phyloP scores from a whole-genome alignment of 768 basidiomycete species.

The Piloderma croceum region DNA sequence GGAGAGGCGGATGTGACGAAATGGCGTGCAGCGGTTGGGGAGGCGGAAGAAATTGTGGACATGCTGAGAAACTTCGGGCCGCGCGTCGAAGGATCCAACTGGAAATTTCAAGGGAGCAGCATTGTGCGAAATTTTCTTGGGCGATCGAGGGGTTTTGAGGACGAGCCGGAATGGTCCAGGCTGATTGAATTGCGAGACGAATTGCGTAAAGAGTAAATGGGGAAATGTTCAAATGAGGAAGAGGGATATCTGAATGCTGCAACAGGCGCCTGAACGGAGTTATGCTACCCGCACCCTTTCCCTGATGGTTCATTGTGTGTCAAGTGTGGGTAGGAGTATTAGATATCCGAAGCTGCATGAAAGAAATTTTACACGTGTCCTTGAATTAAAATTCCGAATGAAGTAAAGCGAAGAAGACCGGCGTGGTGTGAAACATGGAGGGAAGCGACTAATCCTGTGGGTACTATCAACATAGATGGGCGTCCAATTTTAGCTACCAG shows the following conservation, averaged over 20 bases:
- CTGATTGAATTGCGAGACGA: slow-evolving; percentile 66
- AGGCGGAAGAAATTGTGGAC: slow-evolving; percentile 82
- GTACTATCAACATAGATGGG: neutral
- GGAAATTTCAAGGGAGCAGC: slow-evolving; percentile 84
- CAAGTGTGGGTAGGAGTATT: too few species aligned
- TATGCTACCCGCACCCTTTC: too few species aligned
- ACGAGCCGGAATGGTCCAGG: slow-evolving; percentile 77
- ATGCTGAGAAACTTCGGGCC: slow-evolving; percentile 81
- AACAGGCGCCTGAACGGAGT: too few species aligned
- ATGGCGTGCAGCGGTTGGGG: slow-evolving; percentile 72
- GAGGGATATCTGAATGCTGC: too few species aligned
- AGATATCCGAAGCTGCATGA: too few species aligned
- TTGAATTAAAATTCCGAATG: slow-evolving; percentile 1
- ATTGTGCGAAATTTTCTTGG: slow-evolving; percentile 87
- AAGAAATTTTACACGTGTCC: slow-evolving; percentile 6
- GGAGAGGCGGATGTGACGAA: slow-evolving; percentile 62
- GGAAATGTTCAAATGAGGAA: too few species aligned
- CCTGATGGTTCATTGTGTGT: too few species aligned
- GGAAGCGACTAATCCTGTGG: neutral
- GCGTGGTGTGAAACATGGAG: neutral
- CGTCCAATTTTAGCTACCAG: slow-evolving; percentile 44
- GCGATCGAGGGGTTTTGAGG: slow-evolving; percentile 78
- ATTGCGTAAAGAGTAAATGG: slow-evolving; percentile 33
- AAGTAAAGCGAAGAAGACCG: neutral
- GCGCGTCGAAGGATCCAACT: slow-evolving; percentile 52